Base-by-base conservation (phyloP, 768 basidiomycete genomes). In the Lentinula lateritia region DNA sequence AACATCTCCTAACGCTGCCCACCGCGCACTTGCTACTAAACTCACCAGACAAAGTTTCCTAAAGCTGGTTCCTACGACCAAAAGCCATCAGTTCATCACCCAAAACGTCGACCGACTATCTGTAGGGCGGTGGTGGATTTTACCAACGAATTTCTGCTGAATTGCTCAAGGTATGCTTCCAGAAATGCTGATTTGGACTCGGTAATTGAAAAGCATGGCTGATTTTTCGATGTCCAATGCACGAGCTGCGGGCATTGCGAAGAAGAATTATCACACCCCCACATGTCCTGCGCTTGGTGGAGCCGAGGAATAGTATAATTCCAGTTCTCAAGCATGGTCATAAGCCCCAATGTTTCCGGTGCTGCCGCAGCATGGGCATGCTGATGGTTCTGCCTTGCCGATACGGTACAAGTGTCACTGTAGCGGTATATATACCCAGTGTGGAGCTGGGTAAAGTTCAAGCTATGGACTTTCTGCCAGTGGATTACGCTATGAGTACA, bases 101-200 rank as follows among this genome's bases (percentile, higher is more conserved):
- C 85, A 87, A 66, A 86, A 87, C 66, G 80, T 86, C 18, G 85
- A 89, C 63, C 78, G 83, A 2, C 74, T 86, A 20, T 79, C 78
- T 62, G 61, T 67, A 5, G 71, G 60, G 77, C 84, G 1, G 66
- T 81, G 50, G 66, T 74, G 23, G 65, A 70, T 38, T 63, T 72
- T 36, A 60, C 65, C 15, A 61, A 50, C 10, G 7, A 34, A 12
- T 23, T 23, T 12, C 8, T 8, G 8, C 18, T 34, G 20, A 23
- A 50, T 12, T 20, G 50, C 61, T n/a, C 54, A 69, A 18, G 65
- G 61, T 23, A 55, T 23, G 16, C n/a, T 43, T 39, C 58, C 45
- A 8, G 28, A 10, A 59, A 52, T 16, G 15, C 28, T 36, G 3
- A 34, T 13, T 50, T 50, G 35, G 28, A 53, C 78, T 18, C 67